Percentiles rank a stretch among this genome's conserved stretches.
Evolutionary conservation across 192 early-diverging fungal species (phyloP).

Genomic region (Coemansia erecta): DNA sequence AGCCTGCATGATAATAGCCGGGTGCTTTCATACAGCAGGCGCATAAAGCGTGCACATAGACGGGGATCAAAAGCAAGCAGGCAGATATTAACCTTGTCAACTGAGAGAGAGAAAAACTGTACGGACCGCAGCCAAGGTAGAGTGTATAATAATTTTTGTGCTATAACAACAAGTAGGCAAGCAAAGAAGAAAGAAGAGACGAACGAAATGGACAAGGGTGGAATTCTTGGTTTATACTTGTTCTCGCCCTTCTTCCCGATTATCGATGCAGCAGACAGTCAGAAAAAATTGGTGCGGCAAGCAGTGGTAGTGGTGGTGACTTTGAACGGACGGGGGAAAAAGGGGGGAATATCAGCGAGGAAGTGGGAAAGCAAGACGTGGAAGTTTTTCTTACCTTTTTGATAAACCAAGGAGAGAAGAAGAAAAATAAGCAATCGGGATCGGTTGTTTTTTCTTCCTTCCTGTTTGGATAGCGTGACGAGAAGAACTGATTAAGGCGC

Average conservation of each 20-base stretch:
- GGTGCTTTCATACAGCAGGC: no score
- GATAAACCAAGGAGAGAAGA: background rate
- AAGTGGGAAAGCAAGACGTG: constrained; percentile 10
- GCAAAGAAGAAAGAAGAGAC: background rate
- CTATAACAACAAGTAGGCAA: no score
- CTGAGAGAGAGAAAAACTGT: background rate
- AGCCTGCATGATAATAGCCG: no score
- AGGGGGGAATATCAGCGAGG: background rate
- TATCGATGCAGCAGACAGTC: background rate
- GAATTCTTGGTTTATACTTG: no score
- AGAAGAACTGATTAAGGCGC: background rate
- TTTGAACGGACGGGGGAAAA: background rate
- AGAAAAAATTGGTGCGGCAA: background rate
- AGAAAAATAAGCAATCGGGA: constrained; percentile 7
- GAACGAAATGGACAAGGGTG: background rate
- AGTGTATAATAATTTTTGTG: no score
- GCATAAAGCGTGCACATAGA: no score
- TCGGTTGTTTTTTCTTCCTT: constrained; percentile 1
- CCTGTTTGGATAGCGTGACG: background rate
- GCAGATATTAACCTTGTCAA: no score
- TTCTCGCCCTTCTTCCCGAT: no score
- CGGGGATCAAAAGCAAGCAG: no score
- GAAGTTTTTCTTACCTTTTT: constrained; percentile 2
- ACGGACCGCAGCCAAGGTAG: background rate
- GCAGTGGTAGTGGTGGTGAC: background rate